Conservation (phyloP, 306 rosid species). For the Quercus engelmannii region DNA sequence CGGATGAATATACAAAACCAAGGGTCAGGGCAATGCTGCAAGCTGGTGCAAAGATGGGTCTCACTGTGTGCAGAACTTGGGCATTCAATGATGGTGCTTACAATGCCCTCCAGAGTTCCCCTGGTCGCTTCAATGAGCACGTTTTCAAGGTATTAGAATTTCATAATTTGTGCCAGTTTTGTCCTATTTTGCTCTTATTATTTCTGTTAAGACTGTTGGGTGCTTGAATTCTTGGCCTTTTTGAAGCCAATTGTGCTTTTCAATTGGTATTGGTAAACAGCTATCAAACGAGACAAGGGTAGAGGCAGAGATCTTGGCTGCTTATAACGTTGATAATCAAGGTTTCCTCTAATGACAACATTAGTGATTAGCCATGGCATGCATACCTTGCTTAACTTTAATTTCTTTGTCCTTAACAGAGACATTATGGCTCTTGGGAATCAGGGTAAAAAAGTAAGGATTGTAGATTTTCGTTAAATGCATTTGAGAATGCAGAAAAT, state of each 20-base stretch:
- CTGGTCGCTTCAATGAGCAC: conserved; percentile 76
- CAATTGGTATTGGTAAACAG: not conserved
- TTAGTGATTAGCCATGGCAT: not conserved
- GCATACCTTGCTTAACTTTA: not conserved
- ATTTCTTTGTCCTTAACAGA: not conserved
- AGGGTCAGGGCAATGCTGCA: conserved; percentile 66
- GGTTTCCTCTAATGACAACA: not conserved
- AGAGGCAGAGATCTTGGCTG: not conserved
- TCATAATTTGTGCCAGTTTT: conserved; percentile 12
- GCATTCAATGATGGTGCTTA: conserved; percentile 90
- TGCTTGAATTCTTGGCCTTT: conserved; percentile 1
- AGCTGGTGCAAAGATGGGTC: conserved; percentile 84
- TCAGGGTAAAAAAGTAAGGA: not conserved
- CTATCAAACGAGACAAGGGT: not conserved
- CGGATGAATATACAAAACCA: conserved; percentile 48
- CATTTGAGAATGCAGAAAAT: not conserved
- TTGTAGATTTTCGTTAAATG: not conserved
- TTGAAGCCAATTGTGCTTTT: not conserved
- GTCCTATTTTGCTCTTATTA: not conserved
- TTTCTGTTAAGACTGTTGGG: conserved; percentile 10
- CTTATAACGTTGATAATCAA: not conserved
- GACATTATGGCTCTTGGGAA: not conserved
- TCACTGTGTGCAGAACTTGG: conserved; percentile 96
- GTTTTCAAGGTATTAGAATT: conserved; percentile 62
- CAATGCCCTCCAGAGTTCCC: conserved; percentile 90